A percentile compares a stretch with the other conserved stretches of the same genome.
phyloP scores from a whole-genome alignment of 352 stramenopile species.

The Phytophthora citrophthora region DNA sequence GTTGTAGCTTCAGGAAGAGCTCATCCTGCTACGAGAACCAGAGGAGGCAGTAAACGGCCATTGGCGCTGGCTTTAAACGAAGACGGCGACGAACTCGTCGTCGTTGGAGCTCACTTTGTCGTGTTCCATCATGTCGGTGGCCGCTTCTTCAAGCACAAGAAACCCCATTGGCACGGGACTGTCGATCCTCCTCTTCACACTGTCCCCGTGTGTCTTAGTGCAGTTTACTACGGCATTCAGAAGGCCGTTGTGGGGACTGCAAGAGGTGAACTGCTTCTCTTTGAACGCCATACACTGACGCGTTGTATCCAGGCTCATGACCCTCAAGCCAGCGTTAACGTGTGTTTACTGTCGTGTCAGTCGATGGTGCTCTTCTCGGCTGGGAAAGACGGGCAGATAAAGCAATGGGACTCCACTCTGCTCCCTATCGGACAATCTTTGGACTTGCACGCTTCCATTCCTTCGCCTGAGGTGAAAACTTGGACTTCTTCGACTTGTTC shows the following conservation, averaged over 20 bases:
- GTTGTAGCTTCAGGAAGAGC: slow-evolving; percentile 67
- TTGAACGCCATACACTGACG: slow-evolving; percentile 63
- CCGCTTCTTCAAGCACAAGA: slow-evolving; percentile 75
- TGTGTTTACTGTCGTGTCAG: slow-evolving; percentile 60
- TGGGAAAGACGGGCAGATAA: slow-evolving; percentile 75
- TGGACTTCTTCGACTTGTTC: neutral
- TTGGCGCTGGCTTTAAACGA: slow-evolving; percentile 72
- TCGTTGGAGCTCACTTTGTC: slow-evolving; percentile 67
- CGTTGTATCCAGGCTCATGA: slow-evolving; percentile 70
- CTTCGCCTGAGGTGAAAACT: neutral
- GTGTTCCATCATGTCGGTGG: slow-evolving; percentile 65
- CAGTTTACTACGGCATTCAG: slow-evolving; percentile 62
- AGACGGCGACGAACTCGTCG: slow-evolving; percentile 71
- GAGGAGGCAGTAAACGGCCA: slow-evolving; percentile 36
- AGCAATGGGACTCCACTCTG: slow-evolving; percentile 85
- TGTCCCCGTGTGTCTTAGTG: slow-evolving; percentile 54
- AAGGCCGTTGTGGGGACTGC: slow-evolving; percentile 69
- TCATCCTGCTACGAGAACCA: slow-evolving; percentile 23
- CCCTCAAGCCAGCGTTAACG: slow-evolving; percentile 56
- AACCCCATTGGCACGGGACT: slow-evolving; percentile 44
- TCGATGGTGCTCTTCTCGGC: slow-evolving; percentile 84
- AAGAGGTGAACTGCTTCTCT: slow-evolving; percentile 69
- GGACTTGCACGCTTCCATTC: slow-evolving; percentile 54
- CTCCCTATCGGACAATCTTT: slow-evolving; percentile 71
- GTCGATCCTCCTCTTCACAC: slow-evolving; percentile 47